Base-by-base conservation (phyloP, 179 eudicot genomes). In the Vitellaria paradoxa region DNA sequence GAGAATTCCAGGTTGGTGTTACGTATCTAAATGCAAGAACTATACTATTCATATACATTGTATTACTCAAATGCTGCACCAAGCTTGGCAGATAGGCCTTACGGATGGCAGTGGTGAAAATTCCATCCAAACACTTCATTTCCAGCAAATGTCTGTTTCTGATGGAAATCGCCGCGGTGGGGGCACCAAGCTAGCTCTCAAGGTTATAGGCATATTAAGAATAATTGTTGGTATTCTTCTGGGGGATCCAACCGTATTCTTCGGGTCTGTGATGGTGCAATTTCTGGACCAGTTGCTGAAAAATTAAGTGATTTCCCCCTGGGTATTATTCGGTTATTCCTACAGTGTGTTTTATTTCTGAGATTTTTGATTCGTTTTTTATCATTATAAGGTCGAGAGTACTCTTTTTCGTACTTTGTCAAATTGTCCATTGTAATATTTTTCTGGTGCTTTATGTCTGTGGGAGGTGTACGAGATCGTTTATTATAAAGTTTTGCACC, bases 41-140 rank as follows among this genome's bases (percentile, higher is more conserved):
- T 84, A 78, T 7, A 59, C 47, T 24, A 75, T 81, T 7, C 86
- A 84, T 75, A 84, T 84, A 42, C 21, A 74, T 45, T 81, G 86
- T 21, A 26, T 78, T 15, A 61, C 49, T 13, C 55, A 84, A 66
- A 71, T 81, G 77, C 23, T 78, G 70, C 67, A 47, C 5, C 80
- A 84, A 18, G 75, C 79, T 13, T 82, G 82, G 82, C 71, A 40
- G 65, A 78, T n/a, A 0, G 67, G 68, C 24, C 15, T 11, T 20
- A 23, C 37, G 42, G 65, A 70, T 14, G 21, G 13, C 46, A 49
- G 6, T 8, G 68, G 57, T 7, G 65, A 21, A 53, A 7, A 12
- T 21, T 64, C 76, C 2, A 21, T 50, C 18, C 59, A 55, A 20
- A 74, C 15, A 15, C 17, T 79, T 9, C 77, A 73, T 14, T 26